These are phyloP conservation scores for Microcyclosporella mali DNA, from an alignment of 2,329 filamentous ascomycete genomes.

Conservation along the genomic window DNA sequence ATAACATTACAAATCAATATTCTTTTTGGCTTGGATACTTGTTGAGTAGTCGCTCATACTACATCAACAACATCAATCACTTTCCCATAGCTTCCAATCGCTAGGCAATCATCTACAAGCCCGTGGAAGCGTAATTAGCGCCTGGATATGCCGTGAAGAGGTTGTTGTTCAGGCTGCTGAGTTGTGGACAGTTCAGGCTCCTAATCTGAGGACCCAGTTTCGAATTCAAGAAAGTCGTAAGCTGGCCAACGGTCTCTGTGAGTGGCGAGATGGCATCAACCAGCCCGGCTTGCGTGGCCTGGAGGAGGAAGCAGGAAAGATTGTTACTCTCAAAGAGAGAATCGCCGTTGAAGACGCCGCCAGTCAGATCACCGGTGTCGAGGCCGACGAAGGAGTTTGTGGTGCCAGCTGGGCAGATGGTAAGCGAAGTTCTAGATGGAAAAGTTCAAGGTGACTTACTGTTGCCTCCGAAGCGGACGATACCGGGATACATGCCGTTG, in stretches of 20 bases:
- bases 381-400: conserved; percentile 30
- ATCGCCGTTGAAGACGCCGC: conserved; percentile 36
- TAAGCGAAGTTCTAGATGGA: conserved; percentile 12
- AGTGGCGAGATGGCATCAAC: conserved; percentile 21
- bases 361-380: conserved; percentile 32
- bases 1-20: too few relatives aligned
- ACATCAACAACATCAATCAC: too few relatives aligned
- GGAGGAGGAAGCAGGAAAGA: conserved; percentile 31
- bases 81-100: too few relatives aligned
- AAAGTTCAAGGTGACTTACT: conserved; percentile 7
- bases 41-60: too few relatives aligned
- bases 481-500: conserved; percentile 21
- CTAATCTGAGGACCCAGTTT: conserved; percentile 10
- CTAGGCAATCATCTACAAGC: too few relatives aligned
- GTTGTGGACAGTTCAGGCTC: conserved; percentile 11
- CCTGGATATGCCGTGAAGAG: conserved; percentile 4
- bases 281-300: conserved; percentile 21
- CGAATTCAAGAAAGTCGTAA: conserved; percentile 8
- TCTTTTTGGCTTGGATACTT: too few relatives aligned
- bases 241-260: conserved; percentile 7
- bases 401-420: conserved; percentile 23
- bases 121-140: too few relatives aligned
- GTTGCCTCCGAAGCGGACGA: conserved; percentile 29
- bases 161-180: conserved; percentile 13
- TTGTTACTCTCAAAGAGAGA: conserved; percentile 28